Evolutionary conservation across 192 early-diverging fungal genomes (phyloP).

Genomic region (Rhizophagus clarus): DNA sequence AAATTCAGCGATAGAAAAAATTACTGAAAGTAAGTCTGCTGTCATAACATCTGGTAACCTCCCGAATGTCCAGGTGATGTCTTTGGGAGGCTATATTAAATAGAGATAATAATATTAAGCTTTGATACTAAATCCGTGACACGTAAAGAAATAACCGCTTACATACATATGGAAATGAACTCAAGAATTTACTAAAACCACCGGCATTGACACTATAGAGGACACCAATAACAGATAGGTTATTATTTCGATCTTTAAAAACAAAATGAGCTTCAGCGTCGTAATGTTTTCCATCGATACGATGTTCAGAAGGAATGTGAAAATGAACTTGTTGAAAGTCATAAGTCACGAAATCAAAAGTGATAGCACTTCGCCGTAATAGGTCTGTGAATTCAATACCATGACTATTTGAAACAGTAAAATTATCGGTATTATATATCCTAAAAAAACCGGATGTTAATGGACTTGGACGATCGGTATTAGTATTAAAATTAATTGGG

Average conservation of each 20-base stretch:
- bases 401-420: conserved; percentile 41
- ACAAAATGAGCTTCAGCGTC: conserved; percentile 59
- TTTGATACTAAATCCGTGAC: not conserved
- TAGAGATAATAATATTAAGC: not conserved
- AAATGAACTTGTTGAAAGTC: conserved; percentile 59
- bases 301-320: conserved; percentile 65
- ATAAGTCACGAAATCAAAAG: conserved; percentile 36
- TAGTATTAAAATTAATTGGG: conserved; percentile 50
- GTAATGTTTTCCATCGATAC: conserved; percentile 37
- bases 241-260: conserved; percentile 31
- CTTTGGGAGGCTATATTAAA: not conserved
- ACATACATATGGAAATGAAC: not conserved
- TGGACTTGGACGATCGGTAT: not conserved
- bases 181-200: conserved; percentile 38
- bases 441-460: not conserved
- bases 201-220: conserved; percentile 38
- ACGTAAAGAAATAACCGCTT: not conserved
- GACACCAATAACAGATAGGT: conserved; percentile 51
- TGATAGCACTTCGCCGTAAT: not conserved
- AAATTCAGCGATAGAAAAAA: too few relatives aligned
- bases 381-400: conserved; percentile 37
- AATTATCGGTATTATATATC: conserved; percentile 16
- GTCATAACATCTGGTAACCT: too few relatives aligned
- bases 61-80: too few relatives aligned
- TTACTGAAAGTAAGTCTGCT: too few relatives aligned